Percentiles rank a stretch among this genome's conserved stretches.
These are phyloP conservation scores for Sordariomycetes sp. DNA, from an alignment of 2,329 filamentous ascomycete genomes.

Conservation along the genomic window DNA sequence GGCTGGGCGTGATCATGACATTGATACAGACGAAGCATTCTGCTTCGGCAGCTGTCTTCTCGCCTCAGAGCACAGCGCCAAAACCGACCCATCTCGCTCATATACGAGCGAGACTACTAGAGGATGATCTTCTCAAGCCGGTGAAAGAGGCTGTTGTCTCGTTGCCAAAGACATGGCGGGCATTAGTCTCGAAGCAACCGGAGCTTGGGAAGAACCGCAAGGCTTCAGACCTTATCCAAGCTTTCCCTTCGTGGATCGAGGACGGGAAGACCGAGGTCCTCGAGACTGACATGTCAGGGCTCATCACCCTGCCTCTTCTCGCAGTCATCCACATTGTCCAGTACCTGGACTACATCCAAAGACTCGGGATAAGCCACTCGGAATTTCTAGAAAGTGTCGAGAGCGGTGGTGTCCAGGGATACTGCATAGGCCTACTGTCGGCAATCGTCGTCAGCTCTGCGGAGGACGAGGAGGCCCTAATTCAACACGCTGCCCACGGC, in stretches of 20 bases:
- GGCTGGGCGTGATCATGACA: background rate
- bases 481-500: background rate
- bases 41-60: background rate
- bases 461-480: background rate
- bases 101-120: background rate
- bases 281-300: background rate
- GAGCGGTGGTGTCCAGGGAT: background rate
- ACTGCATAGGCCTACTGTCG: background rate
- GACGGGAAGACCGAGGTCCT: background rate
- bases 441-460: background rate
- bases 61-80: background rate
- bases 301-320: background rate
- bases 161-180: background rate
- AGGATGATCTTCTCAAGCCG: background rate
- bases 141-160: background rate
- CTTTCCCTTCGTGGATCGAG: background rate
- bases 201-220: background rate
- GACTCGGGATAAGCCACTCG: background rate
- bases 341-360: background rate
- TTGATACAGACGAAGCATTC: background rate
- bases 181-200: background rate
- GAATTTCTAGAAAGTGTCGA: background rate
- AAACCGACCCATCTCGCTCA: background rate
- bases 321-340: background rate
- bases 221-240: background rate